Evolutionary conservation across 2,329 filamentous ascomycete genomes (phyloP).

Genomic region (Neopestalotiopsis sp.): DNA sequence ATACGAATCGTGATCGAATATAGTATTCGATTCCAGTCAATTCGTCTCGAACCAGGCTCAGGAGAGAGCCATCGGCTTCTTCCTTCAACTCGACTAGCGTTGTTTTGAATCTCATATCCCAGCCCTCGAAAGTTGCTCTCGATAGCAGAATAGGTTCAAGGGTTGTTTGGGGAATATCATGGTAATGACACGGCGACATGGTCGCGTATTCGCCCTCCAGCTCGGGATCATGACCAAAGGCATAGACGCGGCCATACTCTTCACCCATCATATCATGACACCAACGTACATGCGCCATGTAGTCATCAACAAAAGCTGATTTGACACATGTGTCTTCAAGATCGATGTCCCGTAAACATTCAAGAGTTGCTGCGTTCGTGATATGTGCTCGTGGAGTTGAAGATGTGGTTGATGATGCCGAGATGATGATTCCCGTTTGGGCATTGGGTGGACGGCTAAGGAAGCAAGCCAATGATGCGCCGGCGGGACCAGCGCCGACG

Average conservation of each 20-base stretch:
- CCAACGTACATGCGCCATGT: constrained; percentile 58
- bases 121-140: constrained; percentile 42
- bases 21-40: constrained; percentile 45
- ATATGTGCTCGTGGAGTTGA: constrained; percentile 65
- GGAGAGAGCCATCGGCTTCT: constrained; percentile 20
- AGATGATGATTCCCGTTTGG: constrained; percentile 58
- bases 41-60: constrained; percentile 38
- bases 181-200: constrained; percentile 45
- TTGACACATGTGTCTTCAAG: constrained; percentile 46
- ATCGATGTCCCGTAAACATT: constrained; percentile 58
- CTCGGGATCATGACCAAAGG: constrained; percentile 54
- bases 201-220: constrained; percentile 45
- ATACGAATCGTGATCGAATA: constrained; percentile 56
- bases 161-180: constrained; percentile 50
- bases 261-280: constrained; percentile 56
- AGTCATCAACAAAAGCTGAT: constrained; percentile 41
- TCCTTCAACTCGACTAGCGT: constrained; percentile 37
- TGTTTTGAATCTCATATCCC: constrained; percentile 44
- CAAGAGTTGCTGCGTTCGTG: constrained; percentile 62
- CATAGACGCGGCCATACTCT: constrained; percentile 54
- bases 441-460: constrained; percentile 29
- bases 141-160: constrained; percentile 48
- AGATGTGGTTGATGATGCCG: constrained; percentile 52
- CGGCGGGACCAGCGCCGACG: constrained; percentile 28
- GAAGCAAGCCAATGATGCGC: constrained; percentile 27